Conservation (phyloP, 176 grass and related monocot species). For the Otatea glauca region DNA sequence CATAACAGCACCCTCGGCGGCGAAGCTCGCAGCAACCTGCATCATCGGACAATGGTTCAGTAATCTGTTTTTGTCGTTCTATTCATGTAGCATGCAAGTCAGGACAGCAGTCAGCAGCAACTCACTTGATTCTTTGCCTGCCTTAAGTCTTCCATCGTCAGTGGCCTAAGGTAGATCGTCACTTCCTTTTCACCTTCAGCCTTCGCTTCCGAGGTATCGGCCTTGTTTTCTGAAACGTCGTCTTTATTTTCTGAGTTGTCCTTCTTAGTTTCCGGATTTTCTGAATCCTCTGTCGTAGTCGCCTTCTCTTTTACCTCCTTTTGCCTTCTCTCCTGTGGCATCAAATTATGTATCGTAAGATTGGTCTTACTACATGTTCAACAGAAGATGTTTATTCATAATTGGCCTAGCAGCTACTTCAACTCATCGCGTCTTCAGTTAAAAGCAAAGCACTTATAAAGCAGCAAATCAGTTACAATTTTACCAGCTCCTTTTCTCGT, state of each 20-base stretch:
- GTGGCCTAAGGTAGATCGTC: slow-evolving; percentile 59
- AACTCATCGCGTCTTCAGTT: not conserved
- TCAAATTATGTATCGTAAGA: not conserved
- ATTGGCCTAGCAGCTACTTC: not conserved
- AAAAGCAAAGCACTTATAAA: not conserved
- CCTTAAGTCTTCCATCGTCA: slow-evolving; percentile 93
- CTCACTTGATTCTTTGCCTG: slow-evolving; percentile 92
- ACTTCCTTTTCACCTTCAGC: slow-evolving; percentile 43
- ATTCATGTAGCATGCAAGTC: not conserved
- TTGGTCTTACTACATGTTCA: not conserved
- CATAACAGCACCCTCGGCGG: slow-evolving; percentile 72
- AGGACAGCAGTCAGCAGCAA: not conserved
- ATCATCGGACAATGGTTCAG: not conserved
- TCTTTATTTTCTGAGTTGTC: slow-evolving; percentile 30
- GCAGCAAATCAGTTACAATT: not conserved
- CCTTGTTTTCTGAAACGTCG: slow-evolving; percentile 30
- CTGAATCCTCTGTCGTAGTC: not conserved
- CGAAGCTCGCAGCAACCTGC: slow-evolving; percentile 93
- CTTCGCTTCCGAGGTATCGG: slow-evolving; percentile 26
- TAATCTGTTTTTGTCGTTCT: not conserved
- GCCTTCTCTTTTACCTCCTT: slow-evolving; percentile 46
- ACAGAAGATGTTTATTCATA: not conserved
- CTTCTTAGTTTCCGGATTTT: slow-evolving; percentile 4
- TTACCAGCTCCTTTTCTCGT: slow-evolving; percentile 79
- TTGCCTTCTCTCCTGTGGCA: slow-evolving; percentile 54